These are phyloP conservation scores for Phytophthora agathidicida DNA, from an alignment of 352 stramenopile species.

Conservation along the genomic window DNA sequence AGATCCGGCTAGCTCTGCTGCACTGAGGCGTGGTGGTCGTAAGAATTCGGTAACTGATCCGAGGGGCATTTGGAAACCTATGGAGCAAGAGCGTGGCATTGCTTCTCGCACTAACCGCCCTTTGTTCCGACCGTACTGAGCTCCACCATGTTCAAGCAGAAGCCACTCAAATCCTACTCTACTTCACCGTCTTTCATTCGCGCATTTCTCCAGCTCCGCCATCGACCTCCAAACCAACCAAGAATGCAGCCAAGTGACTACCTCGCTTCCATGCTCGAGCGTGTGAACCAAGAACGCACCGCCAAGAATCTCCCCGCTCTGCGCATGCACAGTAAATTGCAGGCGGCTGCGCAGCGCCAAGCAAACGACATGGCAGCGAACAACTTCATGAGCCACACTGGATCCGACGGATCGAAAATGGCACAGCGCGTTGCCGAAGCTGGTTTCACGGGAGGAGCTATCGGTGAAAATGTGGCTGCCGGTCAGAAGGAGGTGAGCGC, in stretches of 20 bases:
- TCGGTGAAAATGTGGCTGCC: slow-evolving; percentile 56
- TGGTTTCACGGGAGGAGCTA: slow-evolving; percentile 45
- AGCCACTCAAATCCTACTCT: slow-evolving; percentile 1
- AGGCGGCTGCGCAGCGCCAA: slow-evolving; percentile 18
- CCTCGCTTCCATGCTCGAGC: slow-evolving; percentile 37
- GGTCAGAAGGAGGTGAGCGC: slow-evolving; percentile 43
- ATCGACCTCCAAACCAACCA: background rate
- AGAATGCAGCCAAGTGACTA: slow-evolving; percentile 31
- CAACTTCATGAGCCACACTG: slow-evolving; percentile 53
- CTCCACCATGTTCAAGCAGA: background rate
- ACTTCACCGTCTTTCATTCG: slow-evolving; percentile 16
- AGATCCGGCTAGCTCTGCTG: slow-evolving; percentile 7
- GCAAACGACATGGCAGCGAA: slow-evolving; percentile 44
- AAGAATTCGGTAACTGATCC: background rate
- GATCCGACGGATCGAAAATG: slow-evolving; percentile 48
- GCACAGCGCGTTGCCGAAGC: slow-evolving; percentile 32
- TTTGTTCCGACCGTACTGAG: slow-evolving; percentile 8
- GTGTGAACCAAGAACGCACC: slow-evolving; percentile 51
- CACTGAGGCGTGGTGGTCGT: background rate
- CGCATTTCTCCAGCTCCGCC: slow-evolving; percentile 9
- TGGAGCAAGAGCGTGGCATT: slow-evolving; percentile 17
- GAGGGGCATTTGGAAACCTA: background rate
- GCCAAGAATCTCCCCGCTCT: slow-evolving; percentile 36
- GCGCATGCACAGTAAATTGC: slow-evolving; percentile 41
- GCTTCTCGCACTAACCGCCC: slow-evolving; percentile 6